phyloP scores from a whole-genome alignment of 1,284 basidiomycete species.

The Tremellales sp. region DNA sequence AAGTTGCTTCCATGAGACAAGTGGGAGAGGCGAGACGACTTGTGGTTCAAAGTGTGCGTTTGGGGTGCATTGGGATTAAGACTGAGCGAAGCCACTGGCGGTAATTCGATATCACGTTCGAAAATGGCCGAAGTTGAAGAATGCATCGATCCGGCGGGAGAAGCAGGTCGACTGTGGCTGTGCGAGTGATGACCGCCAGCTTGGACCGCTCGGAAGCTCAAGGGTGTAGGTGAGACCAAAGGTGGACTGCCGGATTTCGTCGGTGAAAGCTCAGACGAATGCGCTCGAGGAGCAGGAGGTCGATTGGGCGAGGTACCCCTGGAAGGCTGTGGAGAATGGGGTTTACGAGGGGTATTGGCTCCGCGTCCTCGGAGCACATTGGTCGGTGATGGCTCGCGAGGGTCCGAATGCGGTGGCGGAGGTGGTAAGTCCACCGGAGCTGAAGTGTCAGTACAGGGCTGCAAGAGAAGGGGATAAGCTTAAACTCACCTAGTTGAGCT shows the following conservation, averaged over 20 bases:
- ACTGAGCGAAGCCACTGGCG: constrained; percentile 31
- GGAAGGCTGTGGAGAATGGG: constrained; percentile 29
- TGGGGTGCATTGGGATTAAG: constrained; percentile 23
- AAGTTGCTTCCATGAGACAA: constrained; percentile 38
- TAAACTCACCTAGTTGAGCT: constrained; percentile 37
- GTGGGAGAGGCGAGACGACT: constrained; percentile 35
- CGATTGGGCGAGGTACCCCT: constrained; percentile 23
- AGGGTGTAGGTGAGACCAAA: constrained; percentile 1
- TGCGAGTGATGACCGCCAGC: neutral
- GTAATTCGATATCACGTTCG: constrained; percentile 46
- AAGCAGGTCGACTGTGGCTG: constrained; percentile 26
- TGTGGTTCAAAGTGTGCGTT: constrained; percentile 32
- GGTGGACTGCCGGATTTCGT: constrained; percentile 1
- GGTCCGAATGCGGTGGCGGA: constrained; percentile 39
- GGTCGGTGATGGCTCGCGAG: constrained; percentile 39
- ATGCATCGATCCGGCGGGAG: constrained; percentile 36
- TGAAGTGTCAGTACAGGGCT: constrained; percentile 7
- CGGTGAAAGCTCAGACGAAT: constrained; percentile 8
- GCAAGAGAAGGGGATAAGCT: neutral
- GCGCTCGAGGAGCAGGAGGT: constrained; percentile 2
- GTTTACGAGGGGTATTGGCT: constrained; percentile 33
- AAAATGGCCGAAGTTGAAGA: constrained; percentile 46
- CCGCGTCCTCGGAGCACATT: constrained; percentile 21
- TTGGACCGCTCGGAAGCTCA: neutral
- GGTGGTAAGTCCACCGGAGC: constrained; percentile 45